These are phyloP conservation scores for Isabelozyma pseudorhagii DNA, from an alignment of 805 yeast genomes.

Conservation along the genomic window DNA sequence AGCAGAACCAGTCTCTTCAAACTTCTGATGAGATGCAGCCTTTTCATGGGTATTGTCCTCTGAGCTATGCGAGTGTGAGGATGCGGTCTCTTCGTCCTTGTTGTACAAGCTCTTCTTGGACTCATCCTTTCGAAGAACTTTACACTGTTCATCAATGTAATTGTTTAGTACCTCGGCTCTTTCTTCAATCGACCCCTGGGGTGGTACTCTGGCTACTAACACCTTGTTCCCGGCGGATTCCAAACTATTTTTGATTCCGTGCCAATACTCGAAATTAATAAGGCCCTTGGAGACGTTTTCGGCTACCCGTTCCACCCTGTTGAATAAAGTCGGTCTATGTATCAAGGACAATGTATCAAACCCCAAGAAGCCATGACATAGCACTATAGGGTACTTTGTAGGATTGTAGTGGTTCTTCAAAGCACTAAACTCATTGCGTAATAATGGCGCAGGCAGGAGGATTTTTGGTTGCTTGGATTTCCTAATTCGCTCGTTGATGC, in stretches of 20 bases:
- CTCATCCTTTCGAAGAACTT: constrained; percentile 10
- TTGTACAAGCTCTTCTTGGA: constrained; percentile 7
- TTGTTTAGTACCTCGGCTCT: constrained; percentile 59
- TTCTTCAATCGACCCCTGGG: constrained; percentile 70
- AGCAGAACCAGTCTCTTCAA: constrained; percentile 14
- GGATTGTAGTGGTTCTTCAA: constrained; percentile 44
- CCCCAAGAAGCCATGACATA: constrained; percentile 88
- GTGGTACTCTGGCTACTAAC: constrained; percentile 73
- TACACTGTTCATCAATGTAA: constrained; percentile 40
- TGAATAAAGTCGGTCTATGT: neutral
- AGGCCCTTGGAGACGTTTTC: constrained; percentile 18
- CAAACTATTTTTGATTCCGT: constrained; percentile 66
- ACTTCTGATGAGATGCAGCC: neutral
- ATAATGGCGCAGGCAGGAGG: neutral
- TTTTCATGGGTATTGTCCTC: neutral
- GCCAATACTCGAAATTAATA: constrained; percentile 69
- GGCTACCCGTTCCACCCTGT: constrained; percentile 4
- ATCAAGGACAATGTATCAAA: constrained; percentile 48
- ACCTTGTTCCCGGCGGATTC: constrained; percentile 64
- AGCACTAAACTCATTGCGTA: constrained; percentile 14
- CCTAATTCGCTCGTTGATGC: neutral
- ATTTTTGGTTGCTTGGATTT: neutral
- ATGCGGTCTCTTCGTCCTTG: constrained; percentile 1
- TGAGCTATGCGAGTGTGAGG: neutral
- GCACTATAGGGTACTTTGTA: constrained; percentile 70